These are phyloP conservation scores for Fraxinus platypoda DNA, from an alignment of 305 asterid species.

Conservation along the genomic window DNA sequence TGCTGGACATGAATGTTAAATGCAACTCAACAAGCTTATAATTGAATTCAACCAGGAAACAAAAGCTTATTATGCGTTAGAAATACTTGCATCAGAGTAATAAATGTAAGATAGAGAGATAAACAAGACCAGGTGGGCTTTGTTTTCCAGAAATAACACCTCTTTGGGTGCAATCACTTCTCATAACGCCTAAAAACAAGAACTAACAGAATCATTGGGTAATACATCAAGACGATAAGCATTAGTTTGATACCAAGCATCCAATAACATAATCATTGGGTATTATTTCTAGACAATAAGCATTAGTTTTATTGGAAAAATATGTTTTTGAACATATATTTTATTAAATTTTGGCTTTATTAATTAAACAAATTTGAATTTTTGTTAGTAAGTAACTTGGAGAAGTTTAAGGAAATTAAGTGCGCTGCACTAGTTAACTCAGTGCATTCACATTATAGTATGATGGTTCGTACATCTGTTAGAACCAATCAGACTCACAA, in stretches of 20 bases:
- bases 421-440: not conserved
- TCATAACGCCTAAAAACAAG: not conserved
- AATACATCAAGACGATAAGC: not conserved
- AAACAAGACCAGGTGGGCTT: not conserved
- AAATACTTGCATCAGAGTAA: not conserved
- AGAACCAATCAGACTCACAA: not conserved
- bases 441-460: not conserved
- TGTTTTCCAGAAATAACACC: slow-evolving; percentile 1
- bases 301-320: not conserved
- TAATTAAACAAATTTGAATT: not conserved
- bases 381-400: not conserved
- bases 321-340: not conserved
- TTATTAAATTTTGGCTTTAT: not conserved
- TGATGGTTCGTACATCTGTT: not conserved
- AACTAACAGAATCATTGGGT: not conserved
- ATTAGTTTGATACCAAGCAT: not conserved
- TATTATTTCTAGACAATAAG: not conserved
- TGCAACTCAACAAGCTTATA: not conserved
- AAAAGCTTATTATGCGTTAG: not conserved
- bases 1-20: slow-evolving; percentile 7
- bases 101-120: not conserved
- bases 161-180: not conserved
- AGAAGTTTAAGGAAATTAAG: not conserved
- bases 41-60: not conserved
- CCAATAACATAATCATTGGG: not conserved